phyloP scores from a whole-genome alignment of 345 rosid genomes.

The Citrus glauca region DNA sequence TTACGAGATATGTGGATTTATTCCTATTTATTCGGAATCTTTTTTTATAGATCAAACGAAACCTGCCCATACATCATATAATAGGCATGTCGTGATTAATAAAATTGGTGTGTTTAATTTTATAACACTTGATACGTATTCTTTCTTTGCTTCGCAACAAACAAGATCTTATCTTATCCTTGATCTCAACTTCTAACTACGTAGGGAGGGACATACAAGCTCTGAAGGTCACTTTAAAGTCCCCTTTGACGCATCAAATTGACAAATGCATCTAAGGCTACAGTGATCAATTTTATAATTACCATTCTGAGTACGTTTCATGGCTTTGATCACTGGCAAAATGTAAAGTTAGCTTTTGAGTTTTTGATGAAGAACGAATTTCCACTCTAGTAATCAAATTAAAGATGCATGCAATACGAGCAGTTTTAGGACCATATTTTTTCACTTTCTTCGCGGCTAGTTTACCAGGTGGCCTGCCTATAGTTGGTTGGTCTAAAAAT shows the following conservation, averaged over 20 bases:
- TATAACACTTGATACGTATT: too few relatives aligned
- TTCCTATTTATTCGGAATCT: background rate
- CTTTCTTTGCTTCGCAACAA: too few relatives aligned
- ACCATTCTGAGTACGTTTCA: background rate
- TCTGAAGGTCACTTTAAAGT: background rate
- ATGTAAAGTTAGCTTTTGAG: constrained; percentile 5
- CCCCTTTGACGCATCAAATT: background rate
- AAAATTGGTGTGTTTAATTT: too few relatives aligned
- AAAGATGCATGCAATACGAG: background rate
- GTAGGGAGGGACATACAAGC: background rate
- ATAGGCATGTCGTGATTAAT: too few relatives aligned
- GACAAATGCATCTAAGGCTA: background rate
- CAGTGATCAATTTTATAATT: background rate
- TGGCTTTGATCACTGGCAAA: background rate
- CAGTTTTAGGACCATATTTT: constrained; percentile 16
- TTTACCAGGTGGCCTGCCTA: constrained; percentile 1
- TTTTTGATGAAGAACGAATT: background rate
- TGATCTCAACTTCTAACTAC: background rate
- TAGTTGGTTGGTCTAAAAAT: background rate
- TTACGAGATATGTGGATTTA: background rate
- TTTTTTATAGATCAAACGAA: background rate
- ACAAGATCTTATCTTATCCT: background rate
- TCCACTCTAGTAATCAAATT: background rate
- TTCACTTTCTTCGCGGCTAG: constrained; percentile 6
- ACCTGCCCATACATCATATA: background rate